Evolutionary conservation across 208 protist genomes (phyloP), one percentile per base, ranked within the genome.

Genomic region (Porcisia deanei): DNA sequence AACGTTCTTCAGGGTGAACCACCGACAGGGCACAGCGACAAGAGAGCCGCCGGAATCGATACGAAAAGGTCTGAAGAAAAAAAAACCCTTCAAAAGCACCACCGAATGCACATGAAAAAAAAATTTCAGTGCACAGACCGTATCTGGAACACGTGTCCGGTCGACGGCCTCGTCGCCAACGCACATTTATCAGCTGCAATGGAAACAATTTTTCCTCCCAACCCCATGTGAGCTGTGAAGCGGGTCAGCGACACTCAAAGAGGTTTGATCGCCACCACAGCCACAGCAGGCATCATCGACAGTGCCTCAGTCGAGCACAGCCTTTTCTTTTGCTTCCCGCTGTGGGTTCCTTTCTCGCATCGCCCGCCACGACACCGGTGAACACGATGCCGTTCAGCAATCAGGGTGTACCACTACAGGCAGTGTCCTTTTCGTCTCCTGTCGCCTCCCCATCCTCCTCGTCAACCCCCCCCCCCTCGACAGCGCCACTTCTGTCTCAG

Each of bases 141-240:
- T 65, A n/a, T 37, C 60, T 6, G 60, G n/a, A 20, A 43, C 16
- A 14, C 30, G 18, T 2, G 60, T 43, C 4, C 22, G 41, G 43
- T 12, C 43, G 43, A 16, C 64, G 10, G 25, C 66, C 30, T 22
- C 25, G 25, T 55, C 66, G 45, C 25, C 76, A 12, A n/a, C 39
- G 57, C 82, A 86, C 61, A 59, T 78, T 0, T 78, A 86, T 57
- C 68, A 61, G 66, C 65, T 86, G 47, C 73, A 66, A 45, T 71
- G 61, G 22, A 73, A 58, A 8, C 68, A 73, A 55, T 83, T 83
- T 43, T 59, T 79, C 37, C 25, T 83, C 9, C 79, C 73, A 7
- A 58, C 69, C 0, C 43, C 71, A 34, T 83, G 79, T 53, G 69
- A 57, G 45, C 66, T 77, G n/a, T 83, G 79, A 30, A 30, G 30